Percentiles rank a stretch among this genome's conserved stretches.
phyloP scores from a whole-genome alignment of 2,329 filamentous ascomycete species.

The Acrodontium crateriforme region DNA sequence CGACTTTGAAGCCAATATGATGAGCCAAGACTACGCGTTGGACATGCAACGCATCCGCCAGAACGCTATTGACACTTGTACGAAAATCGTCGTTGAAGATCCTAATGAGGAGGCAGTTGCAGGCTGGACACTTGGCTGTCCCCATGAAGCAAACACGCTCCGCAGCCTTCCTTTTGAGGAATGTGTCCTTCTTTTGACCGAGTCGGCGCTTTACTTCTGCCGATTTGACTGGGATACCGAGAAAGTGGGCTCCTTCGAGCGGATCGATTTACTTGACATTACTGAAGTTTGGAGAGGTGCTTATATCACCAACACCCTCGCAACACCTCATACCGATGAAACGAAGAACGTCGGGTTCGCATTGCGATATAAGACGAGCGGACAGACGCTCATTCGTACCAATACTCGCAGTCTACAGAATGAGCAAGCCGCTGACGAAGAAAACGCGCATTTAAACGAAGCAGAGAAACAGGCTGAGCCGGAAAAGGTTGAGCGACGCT shows the following conservation, averaged over 20 bases:
- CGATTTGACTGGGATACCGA: conserved; percentile 91
- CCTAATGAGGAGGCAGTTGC: conserved; percentile 72
- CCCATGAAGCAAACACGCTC: conserved; percentile 52
- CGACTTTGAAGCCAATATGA: conserved; percentile 89
- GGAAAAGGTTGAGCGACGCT: conserved; percentile 15
- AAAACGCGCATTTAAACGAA: conserved; percentile 16
- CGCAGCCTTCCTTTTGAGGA: conserved; percentile 69
- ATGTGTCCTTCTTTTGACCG: conserved; percentile 73
- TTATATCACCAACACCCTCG: conserved; percentile 82
- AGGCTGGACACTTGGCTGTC: conserved; percentile 79
- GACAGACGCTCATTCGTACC: conserved; percentile 58
- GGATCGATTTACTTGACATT: conserved; percentile 64
- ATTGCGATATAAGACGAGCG: conserved; percentile 57
- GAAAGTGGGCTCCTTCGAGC: conserved; percentile 85
- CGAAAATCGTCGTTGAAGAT: conserved; percentile 69
- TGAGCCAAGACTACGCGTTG: conserved; percentile 79
- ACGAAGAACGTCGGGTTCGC: conserved; percentile 72
- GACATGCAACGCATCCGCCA: conserved; percentile 74
- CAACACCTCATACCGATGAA: conserved; percentile 62
- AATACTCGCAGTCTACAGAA: conserved; percentile 68
- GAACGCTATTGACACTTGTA: conserved; percentile 77
- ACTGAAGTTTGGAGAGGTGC: conserved; percentile 62
- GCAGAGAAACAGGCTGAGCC: conserved; percentile 10
- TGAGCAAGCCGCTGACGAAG: conserved; percentile 34
- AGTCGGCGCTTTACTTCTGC: conserved; percentile 74